Evolutionary conservation across 345 rosid genomes (phyloP).

Genomic region (Acer campestre): DNA sequence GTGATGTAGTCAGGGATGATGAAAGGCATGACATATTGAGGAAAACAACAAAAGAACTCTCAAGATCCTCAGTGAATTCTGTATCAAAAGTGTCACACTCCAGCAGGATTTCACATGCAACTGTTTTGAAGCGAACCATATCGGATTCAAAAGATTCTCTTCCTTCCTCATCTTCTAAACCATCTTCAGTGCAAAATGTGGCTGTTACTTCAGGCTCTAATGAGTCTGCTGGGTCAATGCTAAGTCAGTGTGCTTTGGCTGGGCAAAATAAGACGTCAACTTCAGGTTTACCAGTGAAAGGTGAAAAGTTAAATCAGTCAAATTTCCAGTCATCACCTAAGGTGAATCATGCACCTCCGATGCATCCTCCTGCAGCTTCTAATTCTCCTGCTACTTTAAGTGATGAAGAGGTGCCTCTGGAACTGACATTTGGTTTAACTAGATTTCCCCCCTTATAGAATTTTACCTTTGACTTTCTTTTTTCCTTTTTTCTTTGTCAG

Average conservation of each 20-base stretch:
- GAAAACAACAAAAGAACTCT: slow-evolving; percentile 50
- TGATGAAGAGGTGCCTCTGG: slow-evolving; percentile 83
- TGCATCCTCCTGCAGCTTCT: slow-evolving; percentile 48
- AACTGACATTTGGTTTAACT: slow-evolving; percentile 9
- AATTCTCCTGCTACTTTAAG: slow-evolving; percentile 58
- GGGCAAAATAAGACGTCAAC: slow-evolving; percentile 43
- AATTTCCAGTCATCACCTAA: slow-evolving; percentile 53
- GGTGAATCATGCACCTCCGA: slow-evolving; percentile 47
- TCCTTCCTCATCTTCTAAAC: slow-evolving; percentile 46
- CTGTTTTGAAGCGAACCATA: slow-evolving; percentile 48
- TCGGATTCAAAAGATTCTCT: slow-evolving; percentile 57
- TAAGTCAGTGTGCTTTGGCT: slow-evolving; percentile 39
- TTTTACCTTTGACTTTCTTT: neutral
- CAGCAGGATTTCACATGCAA: slow-evolving; percentile 56
- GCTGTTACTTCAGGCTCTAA: slow-evolving; percentile 39
- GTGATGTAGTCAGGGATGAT: slow-evolving; percentile 43
- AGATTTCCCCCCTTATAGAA: neutral
- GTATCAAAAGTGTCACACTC: slow-evolving; percentile 46
- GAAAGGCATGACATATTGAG: slow-evolving; percentile 41
- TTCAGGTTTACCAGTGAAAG: slow-evolving; percentile 51
- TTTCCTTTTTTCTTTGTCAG: slow-evolving; percentile 41
- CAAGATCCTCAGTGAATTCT: slow-evolving; percentile 42
- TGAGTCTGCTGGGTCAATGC: slow-evolving; percentile 44
- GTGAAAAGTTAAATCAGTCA: slow-evolving; percentile 66
- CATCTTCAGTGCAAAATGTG: slow-evolving; percentile 48